Percentiles rank a stretch among this genome's conserved stretches.
Evolutionary conservation across 129 eudicot genomes (phyloP).

Genomic region (Chrysanthemum makinoi): DNA sequence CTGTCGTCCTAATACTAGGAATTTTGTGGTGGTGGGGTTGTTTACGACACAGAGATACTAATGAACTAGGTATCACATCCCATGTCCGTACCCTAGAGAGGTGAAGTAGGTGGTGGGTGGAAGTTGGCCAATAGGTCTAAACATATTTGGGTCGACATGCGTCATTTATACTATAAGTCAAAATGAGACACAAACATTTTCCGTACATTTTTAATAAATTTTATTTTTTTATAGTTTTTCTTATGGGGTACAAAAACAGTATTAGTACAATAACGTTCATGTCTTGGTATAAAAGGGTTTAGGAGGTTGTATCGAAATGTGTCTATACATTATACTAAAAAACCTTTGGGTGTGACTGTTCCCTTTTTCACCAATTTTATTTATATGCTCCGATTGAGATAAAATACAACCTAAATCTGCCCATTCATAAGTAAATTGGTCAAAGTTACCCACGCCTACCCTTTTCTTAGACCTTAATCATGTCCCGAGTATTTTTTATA

Average conservation of each 20-base stretch:
- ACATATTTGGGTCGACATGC: too few species aligned
- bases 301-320: background rate
- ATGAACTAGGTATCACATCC: slow-evolving; percentile 39
- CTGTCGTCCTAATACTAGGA: slow-evolving; percentile 35
- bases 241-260: background rate
- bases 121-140: background rate
- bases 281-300: background rate
- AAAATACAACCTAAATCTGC: background rate
- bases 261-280: background rate
- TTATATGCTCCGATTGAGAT: background rate
- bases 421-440: background rate
- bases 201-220: background rate
- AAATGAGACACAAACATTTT: background rate
- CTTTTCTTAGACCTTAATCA: background rate
- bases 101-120: background rate
- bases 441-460: background rate
- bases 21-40: slow-evolving; percentile 62
- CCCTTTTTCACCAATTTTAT: background rate
- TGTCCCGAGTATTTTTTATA: background rate
- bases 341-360: background rate
- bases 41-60: slow-evolving; percentile 26
- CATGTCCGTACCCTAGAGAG: background rate
- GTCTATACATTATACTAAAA: background rate
- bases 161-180: background rate
- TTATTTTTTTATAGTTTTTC: background rate